Percentiles rank a stretch among this genome's conserved stretches.
Conservation (phyloP, 2,329 filamentous ascomycete species). For the Elsinoe ampelina region DNA sequence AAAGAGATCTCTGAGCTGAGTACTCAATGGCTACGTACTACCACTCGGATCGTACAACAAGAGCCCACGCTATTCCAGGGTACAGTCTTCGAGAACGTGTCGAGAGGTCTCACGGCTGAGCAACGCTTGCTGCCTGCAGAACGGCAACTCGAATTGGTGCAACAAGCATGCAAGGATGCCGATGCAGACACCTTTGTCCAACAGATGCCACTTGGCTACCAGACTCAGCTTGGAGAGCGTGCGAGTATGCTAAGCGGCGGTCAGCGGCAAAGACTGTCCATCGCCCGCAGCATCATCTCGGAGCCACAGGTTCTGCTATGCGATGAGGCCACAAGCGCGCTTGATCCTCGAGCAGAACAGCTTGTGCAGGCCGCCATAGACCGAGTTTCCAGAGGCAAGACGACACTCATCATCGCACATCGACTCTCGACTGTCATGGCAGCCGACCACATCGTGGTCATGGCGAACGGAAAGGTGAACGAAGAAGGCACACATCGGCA, state of each 20-base stretch:
- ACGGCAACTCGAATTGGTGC: constrained; percentile 25
- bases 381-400: constrained; percentile 25
- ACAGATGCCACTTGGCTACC: constrained; percentile 27
- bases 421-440: constrained; percentile 35
- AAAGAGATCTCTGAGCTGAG: constrained; percentile 24
- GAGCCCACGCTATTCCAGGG: constrained; percentile 29
- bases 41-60: constrained; percentile 29
- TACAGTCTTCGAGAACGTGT: constrained; percentile 30
- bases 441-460: constrained; percentile 40
- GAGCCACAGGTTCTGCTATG: constrained; percentile 28
- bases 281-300: constrained; percentile 29
- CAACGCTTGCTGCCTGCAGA: constrained; percentile 21
- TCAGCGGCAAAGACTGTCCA: constrained; percentile 29
- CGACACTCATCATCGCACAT: constrained; percentile 36
- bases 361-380: constrained; percentile 28
- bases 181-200: constrained; percentile 32
- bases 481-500: constrained; percentile 37
- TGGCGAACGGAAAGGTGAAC: constrained; percentile 34
- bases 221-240: constrained; percentile 28
- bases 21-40: constrained; percentile 26
- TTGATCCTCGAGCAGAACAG: constrained; percentile 28
- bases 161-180: constrained; percentile 26
- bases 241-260: constrained; percentile 28
- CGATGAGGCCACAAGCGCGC: constrained; percentile 31
- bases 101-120: constrained; percentile 26